Evolutionary conservation across 164 flowering plant species (phyloP).

Genomic region (Nelumbo lutea): DNA sequence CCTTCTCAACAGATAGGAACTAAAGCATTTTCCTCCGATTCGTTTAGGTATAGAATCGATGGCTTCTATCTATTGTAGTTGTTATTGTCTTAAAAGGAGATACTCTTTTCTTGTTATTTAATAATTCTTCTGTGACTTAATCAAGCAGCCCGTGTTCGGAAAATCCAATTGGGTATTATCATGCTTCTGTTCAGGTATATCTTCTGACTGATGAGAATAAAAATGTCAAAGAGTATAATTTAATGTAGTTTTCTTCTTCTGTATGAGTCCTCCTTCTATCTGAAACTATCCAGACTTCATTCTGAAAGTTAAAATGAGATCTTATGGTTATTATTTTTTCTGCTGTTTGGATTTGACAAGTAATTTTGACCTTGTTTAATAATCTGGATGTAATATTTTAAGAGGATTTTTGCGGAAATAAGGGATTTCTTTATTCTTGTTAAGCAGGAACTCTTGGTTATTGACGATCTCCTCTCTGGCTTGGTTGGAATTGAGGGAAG

Average conservation of each 20-base stretch:
- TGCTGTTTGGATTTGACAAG: not conserved
- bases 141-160: constrained; percentile 43
- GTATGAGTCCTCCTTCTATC: not conserved
- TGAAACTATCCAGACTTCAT: not conserved
- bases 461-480: constrained; percentile 84
- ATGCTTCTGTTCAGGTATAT: constrained; percentile 63
- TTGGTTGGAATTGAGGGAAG: constrained; percentile 95
- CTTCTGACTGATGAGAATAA: not conserved
- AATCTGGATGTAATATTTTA: not conserved
- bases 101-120: not conserved
- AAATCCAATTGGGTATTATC: constrained; percentile 58
- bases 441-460: constrained; percentile 78
- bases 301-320: not conserved
- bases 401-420: not conserved
- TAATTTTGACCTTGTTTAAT: not conserved
- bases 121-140: not conserved
- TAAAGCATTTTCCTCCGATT: constrained; percentile 35
- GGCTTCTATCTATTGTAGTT: not conserved
- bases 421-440: not conserved
- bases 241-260: not conserved
- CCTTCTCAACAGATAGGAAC: constrained; percentile 35
- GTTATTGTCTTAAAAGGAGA: not conserved
- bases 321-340: not conserved
- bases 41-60: constrained; percentile 34
- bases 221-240: not conserved